These are phyloP conservation scores for Solanum ossicruentum DNA, from an alignment of 257 asterid species.

Conservation along the genomic window DNA sequence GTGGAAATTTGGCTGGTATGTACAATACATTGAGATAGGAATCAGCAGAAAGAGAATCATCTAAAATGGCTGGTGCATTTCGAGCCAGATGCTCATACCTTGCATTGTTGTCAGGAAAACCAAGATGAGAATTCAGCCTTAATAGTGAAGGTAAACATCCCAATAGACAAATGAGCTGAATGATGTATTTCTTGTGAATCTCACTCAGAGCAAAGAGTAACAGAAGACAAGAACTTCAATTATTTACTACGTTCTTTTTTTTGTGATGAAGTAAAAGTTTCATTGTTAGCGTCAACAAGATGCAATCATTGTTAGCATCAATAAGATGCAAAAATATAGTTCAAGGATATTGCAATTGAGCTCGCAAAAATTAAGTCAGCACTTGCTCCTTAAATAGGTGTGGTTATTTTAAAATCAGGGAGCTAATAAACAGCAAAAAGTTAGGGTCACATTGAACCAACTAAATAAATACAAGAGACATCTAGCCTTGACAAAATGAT, in stretches of 20 bases:
- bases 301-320: not conserved
- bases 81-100: slow-evolving; percentile 94
- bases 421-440: not conserved
- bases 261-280: not conserved
- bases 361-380: not conserved
- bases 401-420: not conserved
- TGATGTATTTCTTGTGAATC: not conserved
- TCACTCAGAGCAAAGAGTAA: not conserved
- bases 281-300: not conserved
- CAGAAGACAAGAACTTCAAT: not conserved
- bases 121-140: not conserved
- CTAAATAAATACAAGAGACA: not conserved
- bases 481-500: not conserved
- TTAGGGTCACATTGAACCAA: not conserved
- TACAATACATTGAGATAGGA: slow-evolving; percentile 87
- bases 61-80: slow-evolving; percentile 94
- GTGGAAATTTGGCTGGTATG: slow-evolving; percentile 96
- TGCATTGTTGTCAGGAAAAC: not conserved
- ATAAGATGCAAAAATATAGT: not conserved
- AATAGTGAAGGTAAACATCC: not conserved
- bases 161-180: not conserved
- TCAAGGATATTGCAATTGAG: not conserved
- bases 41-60: slow-evolving; percentile 98
- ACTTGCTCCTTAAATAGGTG: not conserved
- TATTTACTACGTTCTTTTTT: not conserved